Percentiles rank a stretch among this genome's conserved stretches.
phyloP scores from a whole-genome alignment of 768 basidiomycete species.

The Coprinellus aureogranulatus region DNA sequence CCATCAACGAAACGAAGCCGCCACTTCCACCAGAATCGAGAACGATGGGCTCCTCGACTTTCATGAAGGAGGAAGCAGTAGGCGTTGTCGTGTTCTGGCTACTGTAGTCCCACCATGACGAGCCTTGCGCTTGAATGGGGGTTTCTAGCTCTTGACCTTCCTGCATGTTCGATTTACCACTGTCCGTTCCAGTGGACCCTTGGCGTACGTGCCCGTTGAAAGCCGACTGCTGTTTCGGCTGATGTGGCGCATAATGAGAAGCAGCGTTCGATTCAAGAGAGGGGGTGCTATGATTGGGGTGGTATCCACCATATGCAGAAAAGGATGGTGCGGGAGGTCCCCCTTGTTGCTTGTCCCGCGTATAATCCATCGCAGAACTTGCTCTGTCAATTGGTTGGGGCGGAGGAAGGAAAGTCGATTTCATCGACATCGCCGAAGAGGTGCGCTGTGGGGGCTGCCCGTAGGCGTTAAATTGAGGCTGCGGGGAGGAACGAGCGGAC shows the following conservation, averaged over 20 bases:
- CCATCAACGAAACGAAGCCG: slow-evolving; percentile 85
- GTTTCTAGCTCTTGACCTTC: slow-evolving; percentile 29
- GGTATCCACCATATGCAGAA: neutral
- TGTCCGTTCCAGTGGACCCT: neutral
- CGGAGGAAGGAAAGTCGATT: slow-evolving; percentile 42
- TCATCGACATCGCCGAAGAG: slow-evolving; percentile 68
- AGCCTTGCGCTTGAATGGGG: slow-evolving; percentile 30
- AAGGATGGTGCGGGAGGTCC: slow-evolving; percentile 13
- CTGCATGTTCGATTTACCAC: neutral
- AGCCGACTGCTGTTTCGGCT: too few relatives aligned
- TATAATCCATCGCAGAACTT: slow-evolving; percentile 75
- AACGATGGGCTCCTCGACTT: slow-evolving; percentile 43
- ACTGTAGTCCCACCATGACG: slow-evolving; percentile 65
- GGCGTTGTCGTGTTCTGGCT: slow-evolving; percentile 52
- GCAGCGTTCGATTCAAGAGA: slow-evolving; percentile 36
- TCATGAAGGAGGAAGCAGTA: slow-evolving; percentile 64
- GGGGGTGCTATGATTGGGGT: slow-evolving; percentile 33
- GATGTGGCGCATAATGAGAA: neutral
- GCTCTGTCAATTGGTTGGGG: slow-evolving; percentile 59
- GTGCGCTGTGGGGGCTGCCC: slow-evolving; percentile 51
- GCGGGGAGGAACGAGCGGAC: slow-evolving; percentile 76
- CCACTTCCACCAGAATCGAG: slow-evolving; percentile 37
- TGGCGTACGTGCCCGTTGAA: too few relatives aligned
- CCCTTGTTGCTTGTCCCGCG: slow-evolving; percentile 36
- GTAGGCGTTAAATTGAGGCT: slow-evolving; percentile 36